Base-by-base conservation (phyloP, 805 yeast species). In the Hanseniaspora mollemarum region DNA sequence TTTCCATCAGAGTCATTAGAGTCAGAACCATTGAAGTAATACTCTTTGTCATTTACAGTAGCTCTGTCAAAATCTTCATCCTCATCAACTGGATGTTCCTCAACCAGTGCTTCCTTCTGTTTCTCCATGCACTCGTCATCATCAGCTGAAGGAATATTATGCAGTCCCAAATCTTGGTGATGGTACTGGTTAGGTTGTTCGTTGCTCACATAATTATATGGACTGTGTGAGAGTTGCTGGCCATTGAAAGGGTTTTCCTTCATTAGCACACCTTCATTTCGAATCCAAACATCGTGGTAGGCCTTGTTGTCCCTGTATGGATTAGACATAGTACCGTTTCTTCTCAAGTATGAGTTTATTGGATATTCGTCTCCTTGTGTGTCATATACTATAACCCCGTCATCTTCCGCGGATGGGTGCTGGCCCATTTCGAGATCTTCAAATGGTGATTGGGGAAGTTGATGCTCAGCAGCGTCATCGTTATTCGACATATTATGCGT, bases 321-420 rank as follows among this genome's bases (percentile, higher is more conserved):
- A 53, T 65, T 64, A 3, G 62, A 62, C 65, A 65, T 63, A 28
- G 63, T 64, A 36, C 67, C 68, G 40, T 64, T 56, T 42, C 58
- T 62, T 40, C 60, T 64, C 26, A 64, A 39, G 51, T 60, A 65
- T 8, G 69, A 61, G 45, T 62, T 62, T 36, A 65, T 61, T 49
- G 60, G 63, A 45, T 65, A 65, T 39, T 65, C 67, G 48, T 65
- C 67, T 33, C 69, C 68, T 38, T 55, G 57, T 37, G 60, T 65
- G 49, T 64, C 67, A 9, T 63, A 24, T 7, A 43, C 13, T 18
- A 44, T 39, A 1, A 49, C 40, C 26, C 35, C 49, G 21, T 44
- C 33, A 28, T 46, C 50, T n/a, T 39, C 21, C 6, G 12, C 35
- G 5, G 39, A 22, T 2, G 32, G 39, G 18, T 31, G 21, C 19